These are phyloP conservation scores for Aspergillus sp. DNA, from an alignment of 2,329 filamentous ascomycete species.

Conservation along the genomic window DNA sequence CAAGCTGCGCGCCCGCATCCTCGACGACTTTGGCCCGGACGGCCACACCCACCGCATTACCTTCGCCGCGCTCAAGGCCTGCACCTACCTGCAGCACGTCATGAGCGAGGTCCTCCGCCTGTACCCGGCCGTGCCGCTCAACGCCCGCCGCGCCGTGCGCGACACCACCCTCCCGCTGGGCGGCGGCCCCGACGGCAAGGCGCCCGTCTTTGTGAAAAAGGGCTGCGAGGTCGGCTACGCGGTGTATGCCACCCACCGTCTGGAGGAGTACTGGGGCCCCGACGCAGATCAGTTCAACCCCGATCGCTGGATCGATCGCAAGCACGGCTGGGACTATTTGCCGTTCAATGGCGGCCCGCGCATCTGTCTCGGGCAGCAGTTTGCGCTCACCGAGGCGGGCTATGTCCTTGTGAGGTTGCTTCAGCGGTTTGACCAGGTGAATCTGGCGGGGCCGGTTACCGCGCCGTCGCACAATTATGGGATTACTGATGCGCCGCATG, in stretches of 20 bases:
- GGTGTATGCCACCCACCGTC: constrained; percentile 47
- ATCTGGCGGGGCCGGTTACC: not conserved
- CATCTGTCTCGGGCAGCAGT: constrained; percentile 57
- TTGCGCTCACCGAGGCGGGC: constrained; percentile 55
- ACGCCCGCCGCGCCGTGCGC: constrained; percentile 63
- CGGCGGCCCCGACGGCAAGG: constrained; percentile 43
- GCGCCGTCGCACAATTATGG: not conserved
- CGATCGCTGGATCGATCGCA: constrained; percentile 47
- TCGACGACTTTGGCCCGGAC: not conserved
- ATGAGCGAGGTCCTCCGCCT: constrained; percentile 55
- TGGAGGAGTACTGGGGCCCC: constrained; percentile 17
- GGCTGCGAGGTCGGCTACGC: constrained; percentile 47
- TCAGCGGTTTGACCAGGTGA: constrained; percentile 25
- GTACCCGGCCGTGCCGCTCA: constrained; percentile 75
- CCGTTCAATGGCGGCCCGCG: constrained; percentile 50
- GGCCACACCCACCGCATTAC: not conserved
- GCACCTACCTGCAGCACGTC: not conserved
- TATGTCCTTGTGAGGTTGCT: constrained; percentile 40
- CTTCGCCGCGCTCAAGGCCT: not conserved
- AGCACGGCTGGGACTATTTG: constrained; percentile 49
- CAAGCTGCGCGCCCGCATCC: not conserved
- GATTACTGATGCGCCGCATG: not conserved
- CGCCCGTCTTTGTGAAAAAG: constrained; percentile 43
- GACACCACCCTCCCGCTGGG: constrained; percentile 72
- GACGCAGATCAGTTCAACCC: constrained; percentile 46